A percentile compares a stretch with the other conserved stretches of the same genome.
phyloP scores from a whole-genome alignment of 257 asterid species.

The Salvia splendens region DNA sequence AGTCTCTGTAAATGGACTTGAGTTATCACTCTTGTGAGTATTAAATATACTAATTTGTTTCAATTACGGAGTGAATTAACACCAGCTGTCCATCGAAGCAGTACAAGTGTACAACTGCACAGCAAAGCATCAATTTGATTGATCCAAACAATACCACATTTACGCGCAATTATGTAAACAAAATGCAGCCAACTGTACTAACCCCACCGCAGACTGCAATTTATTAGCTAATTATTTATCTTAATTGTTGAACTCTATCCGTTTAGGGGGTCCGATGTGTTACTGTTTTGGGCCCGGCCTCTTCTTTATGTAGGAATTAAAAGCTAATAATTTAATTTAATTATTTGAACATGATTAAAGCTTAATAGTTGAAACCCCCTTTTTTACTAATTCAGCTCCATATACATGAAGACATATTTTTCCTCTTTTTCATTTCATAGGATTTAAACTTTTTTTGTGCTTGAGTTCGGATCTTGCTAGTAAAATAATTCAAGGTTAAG shows the following conservation, averaged over 20 bases:
- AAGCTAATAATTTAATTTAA: not conserved
- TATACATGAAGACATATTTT: too few species aligned
- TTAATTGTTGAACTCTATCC: not conserved
- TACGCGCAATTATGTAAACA: not conserved
- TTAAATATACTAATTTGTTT: not conserved
- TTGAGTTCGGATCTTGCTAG: too few species aligned
- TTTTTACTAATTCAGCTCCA: not conserved
- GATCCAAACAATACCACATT: constrained; percentile 15
- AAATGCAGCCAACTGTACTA: constrained; percentile 15
- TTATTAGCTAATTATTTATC: not conserved
- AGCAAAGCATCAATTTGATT: constrained; percentile 4
- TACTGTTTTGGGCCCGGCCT: not conserved
- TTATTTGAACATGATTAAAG: not conserved
- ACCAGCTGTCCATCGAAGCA: not conserved
- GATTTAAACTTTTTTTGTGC: too few species aligned
- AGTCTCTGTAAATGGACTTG: too few species aligned
- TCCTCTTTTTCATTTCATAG: too few species aligned
- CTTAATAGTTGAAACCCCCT: not conserved
- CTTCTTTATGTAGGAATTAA: not conserved
- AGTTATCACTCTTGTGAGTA: too few species aligned
- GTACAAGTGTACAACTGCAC: not conserved
- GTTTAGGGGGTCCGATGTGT: not conserved
- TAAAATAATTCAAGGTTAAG: too few species aligned
- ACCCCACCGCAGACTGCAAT: not conserved
- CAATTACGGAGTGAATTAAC: constrained; percentile 22